phyloP scores from a whole-genome alignment of 2,329 filamentous ascomycete species.

The Apiospora marii region DNA sequence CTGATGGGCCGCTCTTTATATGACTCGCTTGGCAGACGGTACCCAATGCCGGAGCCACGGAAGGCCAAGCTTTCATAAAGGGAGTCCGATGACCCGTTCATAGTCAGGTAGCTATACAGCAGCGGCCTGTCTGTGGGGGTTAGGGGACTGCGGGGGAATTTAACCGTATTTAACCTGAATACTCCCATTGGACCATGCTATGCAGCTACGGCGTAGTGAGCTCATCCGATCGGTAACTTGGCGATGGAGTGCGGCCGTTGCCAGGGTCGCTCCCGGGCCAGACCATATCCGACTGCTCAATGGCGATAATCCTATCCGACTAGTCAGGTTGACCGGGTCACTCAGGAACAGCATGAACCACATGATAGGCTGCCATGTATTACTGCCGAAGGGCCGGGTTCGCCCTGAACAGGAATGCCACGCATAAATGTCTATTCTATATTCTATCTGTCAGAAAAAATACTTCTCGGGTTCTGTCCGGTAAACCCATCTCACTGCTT shows the following conservation, averaged over 20 bases:
- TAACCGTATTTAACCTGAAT: constrained; percentile 32
- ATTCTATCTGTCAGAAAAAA: background rate
- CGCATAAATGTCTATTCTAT: constrained; percentile 4
- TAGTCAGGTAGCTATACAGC: constrained; percentile 25
- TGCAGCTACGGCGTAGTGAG: constrained; percentile 3
- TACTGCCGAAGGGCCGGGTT: background rate
- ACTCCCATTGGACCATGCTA: constrained; percentile 27
- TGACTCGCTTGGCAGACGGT: background rate
- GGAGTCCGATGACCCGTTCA: constrained; percentile 5
- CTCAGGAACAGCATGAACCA: background rate
- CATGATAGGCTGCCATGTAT: background rate
- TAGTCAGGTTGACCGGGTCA: background rate
- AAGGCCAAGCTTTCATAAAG: background rate
- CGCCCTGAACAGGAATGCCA: background rate
- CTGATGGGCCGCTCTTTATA: background rate
- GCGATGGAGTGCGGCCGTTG: background rate
- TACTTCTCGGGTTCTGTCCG: rapidly evolving
- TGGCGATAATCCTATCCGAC: background rate
- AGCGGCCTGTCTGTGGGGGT: background rate
- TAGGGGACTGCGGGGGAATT: constrained; percentile 30
- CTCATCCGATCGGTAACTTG: background rate
- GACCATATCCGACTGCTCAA: background rate
- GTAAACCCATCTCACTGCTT: constrained; percentile 13
- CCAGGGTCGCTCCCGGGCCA: background rate
- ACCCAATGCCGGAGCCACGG: background rate